phyloP scores from a whole-genome alignment of 2,329 filamentous ascomycete species.

The Phialemonium atrogriseum region DNA sequence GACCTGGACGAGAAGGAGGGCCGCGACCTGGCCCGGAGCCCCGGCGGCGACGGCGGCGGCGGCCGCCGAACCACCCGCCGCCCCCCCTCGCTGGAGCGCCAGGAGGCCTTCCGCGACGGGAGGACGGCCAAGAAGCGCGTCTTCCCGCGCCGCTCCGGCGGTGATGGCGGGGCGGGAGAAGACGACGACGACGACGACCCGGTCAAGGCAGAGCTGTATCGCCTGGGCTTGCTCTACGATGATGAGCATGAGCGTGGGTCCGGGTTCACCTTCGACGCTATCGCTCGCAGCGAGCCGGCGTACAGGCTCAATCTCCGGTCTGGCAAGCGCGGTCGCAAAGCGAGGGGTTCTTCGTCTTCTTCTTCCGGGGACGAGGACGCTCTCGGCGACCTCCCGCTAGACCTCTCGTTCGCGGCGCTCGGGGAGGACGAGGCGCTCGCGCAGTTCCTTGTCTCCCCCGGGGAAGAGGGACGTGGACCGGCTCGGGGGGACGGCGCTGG shows the following conservation, averaged over 20 bases:
- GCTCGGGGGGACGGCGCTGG: not conserved
- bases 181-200: slow-evolving; percentile 24
- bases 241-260: slow-evolving; percentile 25
- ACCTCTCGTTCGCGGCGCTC: slow-evolving; percentile 34
- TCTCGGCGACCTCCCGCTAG: slow-evolving; percentile 21
- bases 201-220: slow-evolving; percentile 30
- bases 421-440: slow-evolving; percentile 30
- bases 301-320: slow-evolving; percentile 26
- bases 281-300: slow-evolving; percentile 26
- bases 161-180: slow-evolving; percentile 9
- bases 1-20: too few species aligned
- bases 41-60: slow-evolving; percentile 24
- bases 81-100: slow-evolving; percentile 33
- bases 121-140: slow-evolving; percentile 25
- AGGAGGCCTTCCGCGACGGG: slow-evolving; percentile 37
- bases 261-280: slow-evolving; percentile 30
- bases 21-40: slow-evolving; percentile 24
- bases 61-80: too few species aligned
- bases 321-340: slow-evolving; percentile 19
- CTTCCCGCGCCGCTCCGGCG: slow-evolving; percentile 5
- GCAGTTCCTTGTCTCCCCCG: slow-evolving; percentile 21
- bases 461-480: slow-evolving; percentile 9
- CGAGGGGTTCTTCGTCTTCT: slow-evolving; percentile 14
- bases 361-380: slow-evolving; percentile 4
- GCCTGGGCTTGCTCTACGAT: slow-evolving; percentile 36